Evolutionary conservation across 2,329 filamentous ascomycete genomes (phyloP), one percentile per base, ranked within the genome.

Genomic region (Fusarium luffae): DNA sequence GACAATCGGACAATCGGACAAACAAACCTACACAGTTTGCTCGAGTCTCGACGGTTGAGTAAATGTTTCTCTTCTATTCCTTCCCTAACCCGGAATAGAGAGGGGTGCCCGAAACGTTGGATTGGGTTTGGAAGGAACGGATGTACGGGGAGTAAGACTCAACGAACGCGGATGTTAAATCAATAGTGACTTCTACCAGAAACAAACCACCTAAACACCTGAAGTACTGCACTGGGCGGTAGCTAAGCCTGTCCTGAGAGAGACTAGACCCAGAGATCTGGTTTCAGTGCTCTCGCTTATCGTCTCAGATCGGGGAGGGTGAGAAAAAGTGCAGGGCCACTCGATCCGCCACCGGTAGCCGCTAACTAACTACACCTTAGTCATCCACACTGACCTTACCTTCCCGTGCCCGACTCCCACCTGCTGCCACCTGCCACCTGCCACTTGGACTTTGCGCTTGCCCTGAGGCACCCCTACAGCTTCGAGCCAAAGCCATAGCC

Each of bases 281-380:
- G 76, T 61, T 72, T 66, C 69, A 76, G 72, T 66, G 64, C 63
- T 67, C 73, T 77, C 76, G 76, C 76, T 77, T 77, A 77, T 77
- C 76, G 75, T 52, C 66, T 69, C 52, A 57, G 68, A 67, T 70
- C 66, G 62, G 67, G 67, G 27, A 42, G 42, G 40, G 32, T 23
- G 32, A 34, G 34, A 28, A 58, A 34, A 47, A 30, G 52, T 55
- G 59, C 52, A 55, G 47, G 47, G 27, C 51, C 47, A 55, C 63
- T 48, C 50, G 63, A 71, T 71, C 68, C 54, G 68, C 50, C 47
- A 55, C 54, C 52, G 42, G 40, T 18, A 32, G 23, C 41, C 30
- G 62, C 41, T 51, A 40, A 8, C 44, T 47, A 18, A 8, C 44
- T 47, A 18, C 16, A 30, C 10, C 44, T 66, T 60, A 60, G 65